Percentiles rank a stretch among this genome's conserved stretches.
These are phyloP conservation scores for Phialocephala sp. DNA, from an alignment of 2,329 filamentous ascomycete species.

Conservation along the genomic window DNA sequence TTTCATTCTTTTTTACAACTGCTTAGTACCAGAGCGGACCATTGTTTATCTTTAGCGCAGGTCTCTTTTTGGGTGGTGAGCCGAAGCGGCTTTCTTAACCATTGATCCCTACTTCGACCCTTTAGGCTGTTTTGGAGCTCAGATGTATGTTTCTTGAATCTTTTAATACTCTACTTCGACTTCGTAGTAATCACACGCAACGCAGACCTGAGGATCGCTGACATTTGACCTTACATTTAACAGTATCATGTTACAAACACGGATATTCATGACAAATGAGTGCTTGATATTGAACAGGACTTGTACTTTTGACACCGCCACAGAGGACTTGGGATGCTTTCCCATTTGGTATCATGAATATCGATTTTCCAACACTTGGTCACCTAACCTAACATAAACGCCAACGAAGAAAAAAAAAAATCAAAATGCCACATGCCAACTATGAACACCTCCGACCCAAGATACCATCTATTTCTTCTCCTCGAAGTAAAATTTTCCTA, in stretches of 20 bases:
- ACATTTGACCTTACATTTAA: neutral
- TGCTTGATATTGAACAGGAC: slow-evolving; percentile 10
- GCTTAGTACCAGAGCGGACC: too few relatives aligned
- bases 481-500: slow-evolving; percentile 68
- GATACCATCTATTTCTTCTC: slow-evolving; percentile 45
- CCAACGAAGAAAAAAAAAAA: neutral
- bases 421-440: neutral
- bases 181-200: neutral
- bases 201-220: neutral
- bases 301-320: neutral
- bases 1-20: too few relatives aligned
- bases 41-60: too few relatives aligned
- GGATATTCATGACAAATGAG: neutral
- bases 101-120: too few relatives aligned
- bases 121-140: too few relatives aligned
- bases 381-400: slow-evolving; percentile 6
- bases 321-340: neutral
- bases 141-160: too few relatives aligned
- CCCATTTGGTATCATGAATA: slow-evolving; percentile 12
- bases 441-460: neutral
- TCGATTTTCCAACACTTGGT: neutral
- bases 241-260: neutral
- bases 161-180: too few relatives aligned
- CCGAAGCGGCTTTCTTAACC: too few relatives aligned
- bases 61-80: too few relatives aligned